Base-by-base conservation (phyloP, 768 basidiomycete species). In the Dioszegia aurantiaca region DNA sequence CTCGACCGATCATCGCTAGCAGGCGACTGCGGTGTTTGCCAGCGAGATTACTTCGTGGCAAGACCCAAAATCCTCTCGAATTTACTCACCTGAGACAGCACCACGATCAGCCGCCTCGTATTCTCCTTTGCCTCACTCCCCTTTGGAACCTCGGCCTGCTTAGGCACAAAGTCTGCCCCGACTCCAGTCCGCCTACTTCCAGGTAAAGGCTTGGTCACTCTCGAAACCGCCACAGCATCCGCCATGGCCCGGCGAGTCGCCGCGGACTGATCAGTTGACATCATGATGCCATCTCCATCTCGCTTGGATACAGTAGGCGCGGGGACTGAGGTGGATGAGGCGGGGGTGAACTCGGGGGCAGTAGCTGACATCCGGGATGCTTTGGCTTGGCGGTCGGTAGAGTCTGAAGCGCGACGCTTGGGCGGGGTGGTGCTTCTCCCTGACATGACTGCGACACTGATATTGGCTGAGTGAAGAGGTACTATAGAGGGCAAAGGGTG, bases 81-180 rank as follows among this genome's bases (percentile, higher is more conserved):
- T 24, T 41, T 24, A 67, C 74, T 60, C 55, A 74, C 74, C 64
- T 76, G 73, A n/a, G 70, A 72, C 23, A 99, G 80, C 10, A 99
- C 82, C 47, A 99, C 93, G 62, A 87, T 95, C 17, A 99, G 81
- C 49, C 87, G 80, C 26, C 92, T 70, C 5, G 78, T 79, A 51
- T 67, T 72, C 56, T 80, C 80, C 71, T 80, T 80, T 56, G 79
- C 79, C 21, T 70, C 73, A 24, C 69, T 68, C n/a, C 78, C 78
- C 59, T 77, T 76, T 53, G 86, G 79, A 10, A 90, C 87, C 42
- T 86, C 85, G 2, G 89, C 89, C 68, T 88, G 87, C 0, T 89
- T 81, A 28, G 91, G 91, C 4, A 91, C 79, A 41, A 74, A 67
- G 39, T 72, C 65, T 19, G 64, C 69, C 4, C 53, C 59, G 14